These are phyloP conservation scores for Gamsiella multidivaricata DNA, from an alignment of 192 early-diverging fungal genomes.

Conservation along the genomic window DNA sequence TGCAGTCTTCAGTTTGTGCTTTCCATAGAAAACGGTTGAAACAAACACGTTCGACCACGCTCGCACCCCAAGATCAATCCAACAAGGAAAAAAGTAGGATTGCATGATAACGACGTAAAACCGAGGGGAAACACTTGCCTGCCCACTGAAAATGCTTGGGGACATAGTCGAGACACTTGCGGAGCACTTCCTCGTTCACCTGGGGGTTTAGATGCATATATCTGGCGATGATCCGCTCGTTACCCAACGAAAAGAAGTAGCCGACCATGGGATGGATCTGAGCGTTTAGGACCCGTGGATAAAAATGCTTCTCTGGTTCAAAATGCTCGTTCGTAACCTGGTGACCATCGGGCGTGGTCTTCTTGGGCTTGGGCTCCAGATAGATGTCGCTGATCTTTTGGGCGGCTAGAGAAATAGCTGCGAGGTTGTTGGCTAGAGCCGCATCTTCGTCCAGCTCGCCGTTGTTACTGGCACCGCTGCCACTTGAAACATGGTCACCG, in stretches of 20 bases:
- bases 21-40: no score
- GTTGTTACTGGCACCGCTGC: slow-evolving; percentile 6
- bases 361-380: slow-evolving; percentile 48
- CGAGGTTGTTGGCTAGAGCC: slow-evolving; percentile 44
- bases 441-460: slow-evolving; percentile 37
- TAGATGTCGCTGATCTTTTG: slow-evolving; percentile 56
- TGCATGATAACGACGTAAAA: slow-evolving; percentile 1
- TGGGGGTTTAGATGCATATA: slow-evolving; percentile 90
- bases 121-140: slow-evolving; percentile 56
- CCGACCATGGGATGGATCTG: slow-evolving; percentile 89
- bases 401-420: slow-evolving; percentile 42
- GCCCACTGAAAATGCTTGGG: slow-evolving; percentile 90
- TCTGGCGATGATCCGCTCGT: slow-evolving; percentile 88
- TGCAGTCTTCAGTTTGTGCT: no score
- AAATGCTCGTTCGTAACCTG: slow-evolving; percentile 61
- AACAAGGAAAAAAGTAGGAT: background rate
- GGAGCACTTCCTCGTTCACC: slow-evolving; percentile 72
- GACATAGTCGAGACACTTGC: slow-evolving; percentile 69
- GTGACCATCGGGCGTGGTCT: slow-evolving; percentile 26
- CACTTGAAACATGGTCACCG: background rate
- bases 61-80: background rate
- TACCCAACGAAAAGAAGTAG: slow-evolving; percentile 86
- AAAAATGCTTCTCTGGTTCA: slow-evolving; percentile 87
- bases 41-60: slow-evolving; percentile 1
- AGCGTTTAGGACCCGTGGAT: slow-evolving; percentile 89